A percentile compares a stretch with the other conserved stretches of the same genome.
These are phyloP conservation scores for Phytopythium litorale DNA, from an alignment of 352 stramenopile species.

Conservation along the genomic window DNA sequence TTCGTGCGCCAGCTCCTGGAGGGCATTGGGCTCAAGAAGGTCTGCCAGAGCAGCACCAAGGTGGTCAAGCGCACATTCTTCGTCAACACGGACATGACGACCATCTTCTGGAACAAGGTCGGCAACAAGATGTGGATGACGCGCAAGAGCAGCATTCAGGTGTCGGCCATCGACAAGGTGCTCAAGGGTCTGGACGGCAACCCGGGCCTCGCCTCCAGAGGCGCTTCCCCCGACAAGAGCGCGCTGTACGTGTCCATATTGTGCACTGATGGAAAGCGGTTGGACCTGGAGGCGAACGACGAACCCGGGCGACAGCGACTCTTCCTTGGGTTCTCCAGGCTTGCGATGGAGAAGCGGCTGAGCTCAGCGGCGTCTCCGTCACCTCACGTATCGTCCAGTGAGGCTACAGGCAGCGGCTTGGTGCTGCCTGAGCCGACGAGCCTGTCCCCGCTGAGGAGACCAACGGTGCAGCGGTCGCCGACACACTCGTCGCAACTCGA, in stretches of 20 bases:
- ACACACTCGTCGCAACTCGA: conserved; percentile 1
- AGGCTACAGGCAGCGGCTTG: neutral
- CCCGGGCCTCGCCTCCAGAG: conserved; percentile 17
- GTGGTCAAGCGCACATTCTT: conserved; percentile 58
- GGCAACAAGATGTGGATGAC: conserved; percentile 36
- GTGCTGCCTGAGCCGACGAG: neutral
- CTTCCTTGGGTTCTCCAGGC: conserved; percentile 43
- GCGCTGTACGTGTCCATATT: conserved; percentile 42
- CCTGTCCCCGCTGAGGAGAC: neutral
- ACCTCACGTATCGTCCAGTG: neutral
- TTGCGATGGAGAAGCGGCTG: conserved; percentile 36
- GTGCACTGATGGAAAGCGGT: conserved; percentile 37
- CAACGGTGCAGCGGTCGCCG: neutral
- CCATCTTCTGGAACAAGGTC: conserved; percentile 53
- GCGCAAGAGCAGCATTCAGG: conserved; percentile 49
- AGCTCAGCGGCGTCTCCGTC: neutral
- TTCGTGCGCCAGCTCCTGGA: conserved; percentile 63
- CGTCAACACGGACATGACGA: conserved; percentile 41
- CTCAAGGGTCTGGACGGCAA: conserved; percentile 41
- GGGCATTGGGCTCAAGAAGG: conserved; percentile 53
- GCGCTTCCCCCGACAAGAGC: conserved; percentile 23
- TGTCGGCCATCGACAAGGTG: conserved; percentile 38
- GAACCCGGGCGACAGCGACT: conserved; percentile 39
- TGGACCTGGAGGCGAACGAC: conserved; percentile 53
- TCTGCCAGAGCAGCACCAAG: conserved; percentile 59